Percentiles rank a stretch among this genome's conserved stretches.
Evolutionary conservation across 2,329 filamentous ascomycete species (phyloP).

Genomic region (Verticillium isaacii): DNA sequence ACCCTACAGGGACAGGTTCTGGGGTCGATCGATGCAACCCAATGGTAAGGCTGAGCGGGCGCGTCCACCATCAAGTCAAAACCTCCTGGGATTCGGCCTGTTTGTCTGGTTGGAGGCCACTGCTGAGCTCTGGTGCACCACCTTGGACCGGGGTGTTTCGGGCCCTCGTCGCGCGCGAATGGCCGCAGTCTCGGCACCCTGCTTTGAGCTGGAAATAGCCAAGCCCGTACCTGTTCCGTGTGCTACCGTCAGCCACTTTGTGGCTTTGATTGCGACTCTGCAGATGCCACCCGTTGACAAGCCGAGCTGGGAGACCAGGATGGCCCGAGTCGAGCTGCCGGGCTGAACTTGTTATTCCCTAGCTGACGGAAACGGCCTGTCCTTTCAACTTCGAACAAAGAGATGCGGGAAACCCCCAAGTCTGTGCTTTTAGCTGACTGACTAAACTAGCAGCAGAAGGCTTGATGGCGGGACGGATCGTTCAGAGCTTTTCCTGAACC

Average conservation of each 20-base stretch:
- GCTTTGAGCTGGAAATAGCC: background rate
- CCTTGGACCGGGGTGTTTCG: background rate
- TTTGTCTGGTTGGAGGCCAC: background rate
- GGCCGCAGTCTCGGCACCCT: background rate
- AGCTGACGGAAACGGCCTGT: too few species aligned
- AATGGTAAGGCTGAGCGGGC: constrained; percentile 2
- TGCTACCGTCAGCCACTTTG: too few species aligned
- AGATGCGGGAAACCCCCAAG: background rate
- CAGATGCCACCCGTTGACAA: too few species aligned
- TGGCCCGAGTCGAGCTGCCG: too few species aligned
- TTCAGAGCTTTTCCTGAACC: background rate
- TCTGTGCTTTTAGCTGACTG: background rate
- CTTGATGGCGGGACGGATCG: constrained; percentile 3
- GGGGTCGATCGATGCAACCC: background rate
- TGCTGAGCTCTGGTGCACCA: background rate
- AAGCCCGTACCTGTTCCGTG: background rate
- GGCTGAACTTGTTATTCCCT: too few species aligned
- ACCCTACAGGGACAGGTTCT: background rate
- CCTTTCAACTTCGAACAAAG: too few species aligned
- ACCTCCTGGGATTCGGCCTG: background rate
- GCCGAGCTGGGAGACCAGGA: too few species aligned
- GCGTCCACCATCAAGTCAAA: background rate
- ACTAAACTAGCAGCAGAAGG: background rate
- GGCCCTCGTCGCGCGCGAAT: background rate
- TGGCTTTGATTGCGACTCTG: too few species aligned